Conservation (phyloP, 192 early-diverging fungal species). For the Entomortierella parvispora region DNA sequence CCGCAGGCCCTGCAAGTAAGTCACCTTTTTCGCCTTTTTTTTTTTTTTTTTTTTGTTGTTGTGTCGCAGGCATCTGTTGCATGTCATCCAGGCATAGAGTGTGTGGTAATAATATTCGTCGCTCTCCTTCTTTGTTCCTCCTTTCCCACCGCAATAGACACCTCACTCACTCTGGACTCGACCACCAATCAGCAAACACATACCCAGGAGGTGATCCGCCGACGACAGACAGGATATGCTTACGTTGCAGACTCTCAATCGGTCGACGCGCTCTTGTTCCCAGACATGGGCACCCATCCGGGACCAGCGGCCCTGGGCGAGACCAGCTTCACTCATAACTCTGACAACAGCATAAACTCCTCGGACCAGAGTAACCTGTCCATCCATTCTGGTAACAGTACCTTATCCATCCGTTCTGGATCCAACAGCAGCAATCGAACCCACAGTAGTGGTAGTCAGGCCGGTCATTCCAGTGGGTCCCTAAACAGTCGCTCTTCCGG, state of each 20-base stretch:
- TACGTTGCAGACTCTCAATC: background rate
- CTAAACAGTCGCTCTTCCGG: slow-evolving; percentile 20
- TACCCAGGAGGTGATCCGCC: background rate
- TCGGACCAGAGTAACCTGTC: no score
- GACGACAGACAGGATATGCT: background rate
- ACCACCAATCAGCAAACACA: no score
- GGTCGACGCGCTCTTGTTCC: background rate
- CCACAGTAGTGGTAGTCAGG: no score
- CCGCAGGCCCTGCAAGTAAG: background rate
- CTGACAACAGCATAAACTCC: no score
- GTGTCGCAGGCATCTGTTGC: no score
- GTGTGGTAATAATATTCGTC: no score
- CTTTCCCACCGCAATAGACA: background rate
- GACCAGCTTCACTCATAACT: no score
- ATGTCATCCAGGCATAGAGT: no score
- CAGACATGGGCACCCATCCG: background rate
- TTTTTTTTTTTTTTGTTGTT: background rate
- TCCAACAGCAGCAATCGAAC: no score
- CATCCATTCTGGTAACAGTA: background rate
- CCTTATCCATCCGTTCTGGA: no score
- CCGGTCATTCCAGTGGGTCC: slow-evolving; percentile 4
- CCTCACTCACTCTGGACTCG: background rate
- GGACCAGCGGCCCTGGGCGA: background rate
- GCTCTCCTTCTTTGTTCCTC: background rate
- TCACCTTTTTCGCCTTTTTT: background rate